phyloP scores from a whole-genome alignment of 2,329 filamentous ascomycete species.

The Penicillium crustosum region DNA sequence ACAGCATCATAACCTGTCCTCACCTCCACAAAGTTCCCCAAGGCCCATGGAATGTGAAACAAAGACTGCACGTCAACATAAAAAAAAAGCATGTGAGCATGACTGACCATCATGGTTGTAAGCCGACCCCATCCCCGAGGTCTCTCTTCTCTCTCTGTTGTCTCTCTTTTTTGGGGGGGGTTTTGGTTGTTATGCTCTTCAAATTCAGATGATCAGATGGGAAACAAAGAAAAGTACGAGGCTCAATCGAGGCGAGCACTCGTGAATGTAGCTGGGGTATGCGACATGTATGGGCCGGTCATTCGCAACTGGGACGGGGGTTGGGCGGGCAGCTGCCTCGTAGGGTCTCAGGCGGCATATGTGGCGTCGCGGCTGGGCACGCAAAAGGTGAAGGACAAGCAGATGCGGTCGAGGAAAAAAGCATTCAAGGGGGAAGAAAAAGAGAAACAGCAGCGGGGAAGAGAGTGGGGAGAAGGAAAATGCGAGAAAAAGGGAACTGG shows the following conservation, averaged over 20 bases:
- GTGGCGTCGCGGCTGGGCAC: constrained; percentile 21
- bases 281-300: constrained; percentile 25
- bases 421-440: constrained; percentile 5
- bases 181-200: not conserved
- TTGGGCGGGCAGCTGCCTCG: constrained; percentile 37
- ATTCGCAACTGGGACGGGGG: constrained; percentile 26
- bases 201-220: not conserved
- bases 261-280: constrained; percentile 7
- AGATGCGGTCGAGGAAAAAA: not conserved
- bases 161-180: not conserved
- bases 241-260: constrained; percentile 24
- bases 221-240: constrained; percentile 16
- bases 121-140: constrained; percentile 35
- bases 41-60: constrained; percentile 23
- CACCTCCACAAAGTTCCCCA: constrained; percentile 4
- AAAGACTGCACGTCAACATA: not conserved
- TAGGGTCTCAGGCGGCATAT: constrained; percentile 35
- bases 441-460: constrained; percentile 14
- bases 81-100: constrained; percentile 16
- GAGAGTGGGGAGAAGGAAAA: constrained; percentile 18
- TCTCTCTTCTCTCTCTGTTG: constrained; percentile 2
- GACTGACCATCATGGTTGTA: constrained; percentile 43
- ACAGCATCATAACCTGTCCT: not conserved
- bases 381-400: constrained; percentile 11
- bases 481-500: constrained; percentile 8